Base-by-base conservation (phyloP, 1,139 yeast genomes). In the Sugiyamaella grinbergsii region DNA sequence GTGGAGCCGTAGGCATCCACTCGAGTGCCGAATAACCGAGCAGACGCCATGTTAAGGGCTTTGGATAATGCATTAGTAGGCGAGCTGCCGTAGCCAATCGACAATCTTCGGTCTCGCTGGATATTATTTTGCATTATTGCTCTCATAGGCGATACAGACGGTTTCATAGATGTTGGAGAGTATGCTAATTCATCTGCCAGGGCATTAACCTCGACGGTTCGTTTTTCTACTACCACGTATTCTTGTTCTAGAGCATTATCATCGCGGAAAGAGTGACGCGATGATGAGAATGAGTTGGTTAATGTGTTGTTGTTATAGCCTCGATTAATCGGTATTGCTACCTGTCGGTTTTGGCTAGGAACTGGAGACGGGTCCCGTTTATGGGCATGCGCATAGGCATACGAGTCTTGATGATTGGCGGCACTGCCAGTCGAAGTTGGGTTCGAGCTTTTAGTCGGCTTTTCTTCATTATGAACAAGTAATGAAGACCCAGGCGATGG, bases 161-260 rank as follows among this genome's bases (percentile, higher is more conserved):
- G 7, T 15, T 23, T 37, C 4, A 49, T 34, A 11, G 50, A 32
- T 16, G 51, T 55, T 5, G 68, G 68, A 8, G 62, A 56, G 40
- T 58, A 54, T 22, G 70, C 93, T 50, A 91, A 73, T 65, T 90
- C 95, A 68, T 93, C 98, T 7, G 98, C 98, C 51, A 93, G 74
- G 1, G 96, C 94, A 70, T 93, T 93, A 8, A 93, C 95, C 67
- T 93, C 98, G 3, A 93, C 97, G 0, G 94, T 89, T 49, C 95
- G 78, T 67, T 90, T 91, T 66, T 93, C 98, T 22, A 93, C 93
- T 34, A 93, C 95, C 41, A 93, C 98, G 62, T 93, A 93, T 62
- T 90, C 97, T 57, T 58, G 58, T 22, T 61, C 63, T 22, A 45
- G 22, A n/a, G 23, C 10, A 16, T 45, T 22, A 16, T 45, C 49